Evolutionary conservation across 148 eudicot genomes (phyloP), one percentile per base, ranked within the genome.

Genomic region (Hydrangea macrophylla): DNA sequence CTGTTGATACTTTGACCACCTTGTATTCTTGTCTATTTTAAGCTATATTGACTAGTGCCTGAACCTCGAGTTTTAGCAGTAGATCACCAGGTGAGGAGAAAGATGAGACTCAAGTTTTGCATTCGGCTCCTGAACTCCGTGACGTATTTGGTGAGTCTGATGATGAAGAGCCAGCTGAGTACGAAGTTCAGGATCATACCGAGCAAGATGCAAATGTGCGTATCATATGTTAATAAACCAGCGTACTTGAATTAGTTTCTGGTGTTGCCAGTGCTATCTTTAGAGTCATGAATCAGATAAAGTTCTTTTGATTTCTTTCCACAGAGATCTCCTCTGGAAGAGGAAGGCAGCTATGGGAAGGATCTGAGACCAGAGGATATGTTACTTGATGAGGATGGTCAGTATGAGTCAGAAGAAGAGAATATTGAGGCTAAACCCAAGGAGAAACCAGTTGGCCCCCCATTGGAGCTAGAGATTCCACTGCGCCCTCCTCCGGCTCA

Each of bases 141-240:
- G 96, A 91, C 68, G 99, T 95, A 50, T 95, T 95, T 87, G 99
- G 99, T 61, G 99, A 95, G 64, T 91, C 99, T 30, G 99, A 95
- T 73, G 99, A 95, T n/a, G 98, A 93, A 70, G 96, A 87, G 79
- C 90, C 79, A 62, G 85, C 85, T 31, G 88, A 82, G 42, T 87
- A 87, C 72, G 85, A 75, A 62, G 88, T 68, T 72, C 89, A 78
- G 70, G 80, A 83, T 88, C 80, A 85, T 64, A 76, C 80, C 56
- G 93, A 79, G 76, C 84, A 83, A 25, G 92, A 92, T 73, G 79
- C 77, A 74, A 87, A 80, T 75, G 86, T 82, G 64, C 20, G 83
- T 79, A 32, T 62, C 7, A 30, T 40, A 24, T 71, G 54, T 54
- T 42, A 32, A 26, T 6, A 17, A 35, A 62, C 30, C 9, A 32